Base-by-base conservation (phyloP, 495 filamentous ascomycete genomes). In the Penicillium ochrochloron region DNA sequence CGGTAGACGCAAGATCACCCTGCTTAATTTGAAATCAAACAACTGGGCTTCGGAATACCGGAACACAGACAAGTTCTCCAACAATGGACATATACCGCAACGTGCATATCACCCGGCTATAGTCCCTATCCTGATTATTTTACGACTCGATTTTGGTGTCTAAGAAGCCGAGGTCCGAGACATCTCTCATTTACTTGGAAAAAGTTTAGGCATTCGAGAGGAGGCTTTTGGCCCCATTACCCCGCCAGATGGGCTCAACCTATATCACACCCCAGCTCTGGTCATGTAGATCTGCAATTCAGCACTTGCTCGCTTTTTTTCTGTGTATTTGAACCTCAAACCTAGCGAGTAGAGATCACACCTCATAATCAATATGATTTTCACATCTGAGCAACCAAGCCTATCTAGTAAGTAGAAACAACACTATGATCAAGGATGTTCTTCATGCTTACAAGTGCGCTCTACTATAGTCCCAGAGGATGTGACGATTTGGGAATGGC, bases 401-500 rank as follows among this genome's bases (percentile, higher is more conserved):
- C 12, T 62, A 15, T 56, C 60, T 11, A 50, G 60, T 62, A 57
- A 57, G 54, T 33, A 8, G 21, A 48, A 34, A 14, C 44, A 41
- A 14, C 0, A 59, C 14, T 4, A 14, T 46, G 12, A 42, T 34
- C 31, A 33, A 1, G 9, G n/a, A 19, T 27, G 25, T 27, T 27
- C 25, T 33, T 39, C 14, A 34, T 44, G 21, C 29, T 39, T 11
- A 57, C 29, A 35, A 9, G 10, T 17, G 1, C 6, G 9, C 23
- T 48, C 31, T 41, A 17, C 37, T 29, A 17, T 62, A 86, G 83
- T 86, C 8, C 86, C 86, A 8, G 76, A 74, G 25, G 61, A 83
- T 51, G 57, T 85, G 35, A 81, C 84, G 17, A 80, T 84, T 54
- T 90, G 85, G 85, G 78, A 84, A 65, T 89, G 83, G 80, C 78